Base-by-base conservation (phyloP, 768 basidiomycete species). In the Auricularia heimuer region DNA sequence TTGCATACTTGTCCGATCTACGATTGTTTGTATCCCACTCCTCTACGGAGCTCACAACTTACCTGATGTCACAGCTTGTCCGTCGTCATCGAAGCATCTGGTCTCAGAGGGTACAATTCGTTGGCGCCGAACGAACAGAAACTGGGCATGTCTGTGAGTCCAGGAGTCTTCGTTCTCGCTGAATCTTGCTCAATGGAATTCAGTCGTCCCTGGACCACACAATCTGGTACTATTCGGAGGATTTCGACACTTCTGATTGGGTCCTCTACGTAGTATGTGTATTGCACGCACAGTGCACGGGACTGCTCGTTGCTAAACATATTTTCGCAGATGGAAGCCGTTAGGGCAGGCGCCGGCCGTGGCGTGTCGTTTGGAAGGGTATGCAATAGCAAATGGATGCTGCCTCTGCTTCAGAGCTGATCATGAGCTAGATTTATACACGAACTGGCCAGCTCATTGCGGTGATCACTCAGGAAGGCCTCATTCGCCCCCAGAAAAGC, bases 201-300 rank as follows among this genome's bases (percentile, higher is more conserved):
- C 66, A 89, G 86, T 88, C 88, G 18, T 85, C 86, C 2, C 74
- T 92, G 47, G 90, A 92, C 73, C 91, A 94, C 75, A 80, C 87
- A 42, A 85, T 94, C 65, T 88, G 82, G 78, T 93, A 86, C 73
- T 93, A 92, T 69, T 80, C 82, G 89, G 81, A 92, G 69, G 75
- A 81, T 60, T 90, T 94, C 69, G 80, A 90, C 71, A 90, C 88
- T 70, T 86, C 86, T 34, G 87, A 92, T 65, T 93, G 91, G 84
- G 68, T 93, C 37, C 80, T 94, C 63, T 89, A 91, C 69, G 86
- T 87, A 63, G 90, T 90, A 68, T 66, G 85, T 74, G 33, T 8
- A 51, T 64, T 61, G 29, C 29, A 29, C 29, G 29, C 29, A 29
- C 29, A 29, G 29, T 29, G 29, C 0, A 29, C 29, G 29, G 29